Evolutionary conservation across 768 basidiomycete species (phyloP).

Genomic region (Butyriboletus loyo): DNA sequence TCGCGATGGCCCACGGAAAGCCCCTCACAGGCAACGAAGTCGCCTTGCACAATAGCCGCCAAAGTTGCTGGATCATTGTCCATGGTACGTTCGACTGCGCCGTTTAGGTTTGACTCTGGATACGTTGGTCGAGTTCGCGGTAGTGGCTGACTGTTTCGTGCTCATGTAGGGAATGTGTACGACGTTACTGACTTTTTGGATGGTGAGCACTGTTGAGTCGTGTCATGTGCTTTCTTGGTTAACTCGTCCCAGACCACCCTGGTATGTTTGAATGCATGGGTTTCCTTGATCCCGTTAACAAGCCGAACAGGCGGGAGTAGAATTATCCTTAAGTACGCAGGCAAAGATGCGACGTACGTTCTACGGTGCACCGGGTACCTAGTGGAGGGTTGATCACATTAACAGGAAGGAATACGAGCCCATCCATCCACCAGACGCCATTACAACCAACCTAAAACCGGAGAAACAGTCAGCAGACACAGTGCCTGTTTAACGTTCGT

Average conservation of each 20-base stretch:
- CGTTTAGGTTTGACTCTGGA: background rate
- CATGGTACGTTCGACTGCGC: conserved; percentile 49
- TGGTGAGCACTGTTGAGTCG: conserved; percentile 36
- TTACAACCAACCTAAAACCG: conserved; percentile 69
- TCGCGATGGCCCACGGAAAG: conserved; percentile 14
- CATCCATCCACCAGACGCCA: conserved; percentile 84
- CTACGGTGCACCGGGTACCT: background rate
- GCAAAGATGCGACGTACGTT: conserved; percentile 82
- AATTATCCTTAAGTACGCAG: conserved; percentile 86
- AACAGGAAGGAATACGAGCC: conserved; percentile 76
- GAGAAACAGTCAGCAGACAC: conserved; percentile 69
- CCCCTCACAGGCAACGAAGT: conserved; percentile 48
- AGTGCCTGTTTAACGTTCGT: background rate
- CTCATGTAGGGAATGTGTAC: conserved; percentile 60
- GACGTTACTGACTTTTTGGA: conserved; percentile 79
- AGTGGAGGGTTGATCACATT: background rate
- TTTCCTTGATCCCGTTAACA: background rate
- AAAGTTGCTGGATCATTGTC: conserved; percentile 82
- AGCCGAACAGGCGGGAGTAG: conserved; percentile 62
- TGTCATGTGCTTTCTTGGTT: background rate
- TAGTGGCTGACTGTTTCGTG: background rate
- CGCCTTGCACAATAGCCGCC: conserved; percentile 52
- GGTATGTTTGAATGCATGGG: conserved; percentile 35
- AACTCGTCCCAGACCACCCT: conserved; percentile 52
- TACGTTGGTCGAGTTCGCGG: background rate